Evolutionary conservation across 306 rosid species (phyloP).

Genomic region (Vigna mungo): DNA sequence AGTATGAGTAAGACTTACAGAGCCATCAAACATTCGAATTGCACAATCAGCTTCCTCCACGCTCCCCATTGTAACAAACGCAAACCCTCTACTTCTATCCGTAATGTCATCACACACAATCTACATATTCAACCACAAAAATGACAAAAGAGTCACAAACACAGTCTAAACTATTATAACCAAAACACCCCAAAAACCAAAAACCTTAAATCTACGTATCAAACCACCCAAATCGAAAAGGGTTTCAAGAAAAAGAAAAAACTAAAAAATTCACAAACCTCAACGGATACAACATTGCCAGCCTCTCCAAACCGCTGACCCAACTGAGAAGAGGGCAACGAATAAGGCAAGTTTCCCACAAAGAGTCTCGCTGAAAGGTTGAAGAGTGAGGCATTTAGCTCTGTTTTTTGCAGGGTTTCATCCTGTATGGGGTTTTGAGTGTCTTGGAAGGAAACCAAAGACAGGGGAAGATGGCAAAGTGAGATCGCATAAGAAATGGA

Average conservation of each 20-base stretch:
- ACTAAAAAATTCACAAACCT: slow-evolving; percentile 56
- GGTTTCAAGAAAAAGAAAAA: not conserved
- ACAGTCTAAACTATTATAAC: not conserved
- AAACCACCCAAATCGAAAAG: no score
- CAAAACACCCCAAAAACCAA: not conserved
- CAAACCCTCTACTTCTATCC: no score
- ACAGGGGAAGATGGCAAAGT: no score
- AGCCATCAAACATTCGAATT: slow-evolving; percentile 75
- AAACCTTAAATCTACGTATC: not conserved
- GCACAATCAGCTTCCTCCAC: slow-evolving; percentile 38
- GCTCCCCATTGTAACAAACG: no score
- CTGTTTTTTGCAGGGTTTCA: no score
- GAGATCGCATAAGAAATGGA: no score
- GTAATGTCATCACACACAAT: slow-evolving; percentile 27
- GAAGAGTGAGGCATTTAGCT: no score
- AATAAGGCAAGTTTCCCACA: slow-evolving; percentile 74
- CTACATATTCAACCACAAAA: slow-evolving; percentile 37
- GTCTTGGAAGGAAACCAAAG: no score
- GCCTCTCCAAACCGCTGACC: no score
- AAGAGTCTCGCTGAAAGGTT: slow-evolving; percentile 59
- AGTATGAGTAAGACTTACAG: not conserved
- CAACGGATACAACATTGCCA: not conserved
- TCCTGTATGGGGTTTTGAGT: no score
- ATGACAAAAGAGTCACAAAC: no score
- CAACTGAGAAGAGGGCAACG: slow-evolving; percentile 1